Evolutionary conservation across 2,329 filamentous ascomycete species (phyloP), one percentile per base, ranked within the genome.

Genomic region (Coniochaeta sp.): DNA sequence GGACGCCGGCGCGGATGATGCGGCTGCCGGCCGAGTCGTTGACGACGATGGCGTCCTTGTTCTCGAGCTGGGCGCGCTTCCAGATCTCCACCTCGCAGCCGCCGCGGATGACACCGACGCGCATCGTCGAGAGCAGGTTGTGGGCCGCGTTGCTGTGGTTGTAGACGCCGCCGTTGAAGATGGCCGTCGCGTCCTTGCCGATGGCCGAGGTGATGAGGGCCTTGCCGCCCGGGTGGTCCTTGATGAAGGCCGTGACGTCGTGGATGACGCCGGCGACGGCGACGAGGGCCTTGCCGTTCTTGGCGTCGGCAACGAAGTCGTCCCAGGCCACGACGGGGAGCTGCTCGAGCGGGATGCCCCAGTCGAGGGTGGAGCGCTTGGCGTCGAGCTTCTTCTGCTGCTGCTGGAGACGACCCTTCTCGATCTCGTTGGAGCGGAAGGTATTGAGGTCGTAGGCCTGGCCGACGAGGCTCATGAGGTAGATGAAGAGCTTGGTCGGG

Each of bases 121-220:
- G 81, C 88, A 94, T 94, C 59, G 88, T 94, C 7, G 87, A 91
- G 57, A 95, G 79, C 55, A 94, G 71, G 73, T 95, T 95, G 78
- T 95, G 89, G 31, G 89, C 89, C 52, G 88, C 89, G 72, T 95
- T 95, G 67, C 86, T 90, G 77, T 95, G 89, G 68, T 86, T 81
- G 75, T 95, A 95, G 56, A 95, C 87, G 72, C 89, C 89, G 58
- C 89, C 89, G 70, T 95, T 95, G 81, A 95, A 95, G 72, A 91
- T 89, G 61, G 89, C 87, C 14, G 89, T 94, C 51, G 89, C 88
- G 57, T 95, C 89, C 76, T 94, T 94, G 67, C 89, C 89, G 52
- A 95, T 81, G 49, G 85, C 88, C 26, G 86, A 87, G 59, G 75
- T 82, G 73, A 95, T 94, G 73, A 95, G 85, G 38, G 88, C 87